phyloP scores from a whole-genome alignment of 2,329 filamentous ascomycete species.

The Aspergillus fructus region DNA sequence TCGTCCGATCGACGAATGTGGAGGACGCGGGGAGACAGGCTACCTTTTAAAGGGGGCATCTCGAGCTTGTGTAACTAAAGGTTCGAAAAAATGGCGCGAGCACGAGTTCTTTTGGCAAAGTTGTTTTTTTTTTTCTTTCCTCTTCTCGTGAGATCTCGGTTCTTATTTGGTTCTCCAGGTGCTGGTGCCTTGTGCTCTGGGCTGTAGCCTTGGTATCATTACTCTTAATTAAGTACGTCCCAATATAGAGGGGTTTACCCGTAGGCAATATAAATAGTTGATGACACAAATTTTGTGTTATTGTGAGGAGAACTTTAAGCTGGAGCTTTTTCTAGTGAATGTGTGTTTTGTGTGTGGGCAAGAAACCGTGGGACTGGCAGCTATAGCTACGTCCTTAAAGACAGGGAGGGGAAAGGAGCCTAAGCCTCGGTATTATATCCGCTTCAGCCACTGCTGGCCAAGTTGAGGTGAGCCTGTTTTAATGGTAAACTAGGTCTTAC shows the following conservation, averaged over 20 bases:
- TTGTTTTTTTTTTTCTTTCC: not conserved
- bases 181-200: not conserved
- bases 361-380: too few relatives aligned
- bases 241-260: not conserved
- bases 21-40: conserved; percentile 40
- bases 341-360: too few relatives aligned
- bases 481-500: too few relatives aligned
- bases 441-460: too few relatives aligned
- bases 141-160: not conserved
- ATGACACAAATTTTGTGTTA: not conserved
- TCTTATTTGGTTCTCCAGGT: not conserved
- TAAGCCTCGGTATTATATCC: too few relatives aligned
- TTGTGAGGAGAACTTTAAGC: too few relatives aligned
- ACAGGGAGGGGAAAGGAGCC: too few relatives aligned
- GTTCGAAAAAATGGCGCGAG: not conserved
- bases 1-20: conserved; percentile 51
- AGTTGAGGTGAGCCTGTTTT: too few relatives aligned
- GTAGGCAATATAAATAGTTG: not conserved
- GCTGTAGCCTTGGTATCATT: not conserved
- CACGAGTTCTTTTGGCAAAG: not conserved
- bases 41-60: conserved; percentile 14
- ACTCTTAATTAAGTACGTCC: not conserved
- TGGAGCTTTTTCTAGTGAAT: too few relatives aligned
- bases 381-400: too few relatives aligned
- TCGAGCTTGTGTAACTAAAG: not conserved